Base-by-base conservation (phyloP, 1,284 basidiomycete genomes). In the Irpex sp. region DNA sequence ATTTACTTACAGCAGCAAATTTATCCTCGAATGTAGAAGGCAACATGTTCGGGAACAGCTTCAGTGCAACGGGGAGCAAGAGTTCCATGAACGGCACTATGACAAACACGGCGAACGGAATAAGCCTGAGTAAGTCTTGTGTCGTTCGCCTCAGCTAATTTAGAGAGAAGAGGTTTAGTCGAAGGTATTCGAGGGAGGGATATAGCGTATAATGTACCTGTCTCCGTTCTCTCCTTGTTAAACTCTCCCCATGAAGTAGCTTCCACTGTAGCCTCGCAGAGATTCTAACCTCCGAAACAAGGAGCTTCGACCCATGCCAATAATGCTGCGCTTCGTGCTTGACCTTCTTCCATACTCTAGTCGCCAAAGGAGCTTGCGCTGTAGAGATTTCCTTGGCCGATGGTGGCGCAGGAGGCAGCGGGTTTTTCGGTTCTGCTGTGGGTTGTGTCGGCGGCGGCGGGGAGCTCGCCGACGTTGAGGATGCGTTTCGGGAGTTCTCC, bases 11-110 rank as follows among this genome's bases (percentile, higher is more conserved):
- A 59, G 89, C 92, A 57, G 94, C 89, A 72, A 92, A 97, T 77
- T 98, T 97, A 81, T 98, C 96, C 76, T 98, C 96, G 66, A 99
- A 99, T 0, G 97, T 99, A 1, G 94, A 96, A 0, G 97, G 97
- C 4, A 99, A 86, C 95, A 99, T 98, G 78, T 95, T 98, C 31
- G 97, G 97, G 86, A 99, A 99, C 58, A 99, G 79, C 77, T 97
- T 97, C 70, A 99, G 85, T 0, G 96, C 96, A 40, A 99, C 93
- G 2, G 97, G 97, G 1, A 99, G 85, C n/a, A 99, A 82, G 26
- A 99, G 76, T 75, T 99, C 97, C 93, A 98, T 98, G 82, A 98
- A 98, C 1, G 97, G 97, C 7, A 99, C 93, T 71, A 98, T 83
- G 65, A 99, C 77, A 79, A 99, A 98, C 59, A 96, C 94, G 9